These are phyloP conservation scores for Alloteropsis angusta DNA, from an alignment of 202 grass and related monocot species.

Conservation along the genomic window DNA sequence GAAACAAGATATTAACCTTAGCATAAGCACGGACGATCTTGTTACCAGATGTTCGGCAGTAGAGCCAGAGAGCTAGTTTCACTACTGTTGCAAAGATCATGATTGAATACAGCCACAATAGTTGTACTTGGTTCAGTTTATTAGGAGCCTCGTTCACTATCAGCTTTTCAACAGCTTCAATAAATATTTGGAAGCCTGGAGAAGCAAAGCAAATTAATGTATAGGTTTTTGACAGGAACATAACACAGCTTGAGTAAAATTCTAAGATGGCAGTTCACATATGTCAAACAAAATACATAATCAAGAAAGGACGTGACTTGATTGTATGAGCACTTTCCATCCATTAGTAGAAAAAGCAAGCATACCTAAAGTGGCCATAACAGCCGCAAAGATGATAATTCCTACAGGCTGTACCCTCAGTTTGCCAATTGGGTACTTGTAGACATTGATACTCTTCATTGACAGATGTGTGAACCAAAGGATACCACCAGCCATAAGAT, in stretches of 20 bases:
- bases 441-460: conserved; percentile 91
- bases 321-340: not conserved
- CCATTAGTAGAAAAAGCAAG: not conserved
- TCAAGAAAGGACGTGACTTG: not conserved
- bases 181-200: conserved; percentile 84
- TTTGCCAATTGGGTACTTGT: conserved; percentile 96
- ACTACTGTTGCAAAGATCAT: conserved; percentile 90
- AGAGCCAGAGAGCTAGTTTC: conserved; percentile 84
- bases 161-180: conserved; percentile 77
- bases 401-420: conserved; percentile 90
- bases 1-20: conserved; percentile 42
- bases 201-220: conserved; percentile 12
- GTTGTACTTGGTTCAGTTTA: conserved; percentile 54
- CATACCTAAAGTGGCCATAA: conserved; percentile 97
- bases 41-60: conserved; percentile 84
- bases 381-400: conserved; percentile 88
- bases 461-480: conserved; percentile 98
- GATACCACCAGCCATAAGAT: conserved; percentile 93
- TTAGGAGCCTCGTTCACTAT: conserved; percentile 48
- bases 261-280: not conserved
- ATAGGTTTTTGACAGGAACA: not conserved
- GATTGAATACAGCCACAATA: conserved; percentile 86
- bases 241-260: not conserved
- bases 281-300: not conserved
- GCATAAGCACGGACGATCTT: conserved; percentile 91